These are phyloP conservation scores for Trichoderma asperelloides DNA, from an alignment of 495 filamentous ascomycete species.

Conservation along the genomic window DNA sequence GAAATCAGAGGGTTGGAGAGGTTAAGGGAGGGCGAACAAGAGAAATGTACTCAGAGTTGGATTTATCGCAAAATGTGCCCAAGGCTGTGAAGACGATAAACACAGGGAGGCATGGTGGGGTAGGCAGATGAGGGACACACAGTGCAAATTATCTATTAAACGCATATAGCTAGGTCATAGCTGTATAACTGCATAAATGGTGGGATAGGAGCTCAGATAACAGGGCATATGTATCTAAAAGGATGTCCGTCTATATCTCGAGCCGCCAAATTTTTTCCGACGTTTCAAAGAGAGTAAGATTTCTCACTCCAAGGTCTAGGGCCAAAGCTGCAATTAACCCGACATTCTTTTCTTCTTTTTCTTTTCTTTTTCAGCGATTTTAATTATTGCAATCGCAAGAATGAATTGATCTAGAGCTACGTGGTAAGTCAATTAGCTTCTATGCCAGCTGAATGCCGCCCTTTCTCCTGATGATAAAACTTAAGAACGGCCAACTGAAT, in stretches of 20 bases:
- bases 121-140: not conserved
- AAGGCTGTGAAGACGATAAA: constrained; percentile 6
- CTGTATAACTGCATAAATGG: not conserved
- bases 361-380: not conserved
- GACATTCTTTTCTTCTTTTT: not conserved
- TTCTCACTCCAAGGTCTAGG: not conserved
- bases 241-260: not conserved
- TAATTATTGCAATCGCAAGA: not conserved
- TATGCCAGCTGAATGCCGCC: not conserved
- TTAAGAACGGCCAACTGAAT: constrained; percentile 55
- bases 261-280: not conserved
- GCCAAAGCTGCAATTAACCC: not conserved
- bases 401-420: not conserved
- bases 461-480: constrained; percentile 37
- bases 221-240: not conserved
- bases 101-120: not conserved
- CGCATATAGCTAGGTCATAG: not conserved
- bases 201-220: not conserved
- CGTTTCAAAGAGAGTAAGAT: not conserved
- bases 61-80: constrained; percentile 6
- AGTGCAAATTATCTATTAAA: not conserved
- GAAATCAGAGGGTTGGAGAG: not conserved
- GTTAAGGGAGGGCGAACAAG: not conserved
- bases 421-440: not conserved
- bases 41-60: not conserved